Evolutionary conservation across 1,284 basidiomycete genomes (phyloP).

Genomic region (Baeospora myosura): DNA sequence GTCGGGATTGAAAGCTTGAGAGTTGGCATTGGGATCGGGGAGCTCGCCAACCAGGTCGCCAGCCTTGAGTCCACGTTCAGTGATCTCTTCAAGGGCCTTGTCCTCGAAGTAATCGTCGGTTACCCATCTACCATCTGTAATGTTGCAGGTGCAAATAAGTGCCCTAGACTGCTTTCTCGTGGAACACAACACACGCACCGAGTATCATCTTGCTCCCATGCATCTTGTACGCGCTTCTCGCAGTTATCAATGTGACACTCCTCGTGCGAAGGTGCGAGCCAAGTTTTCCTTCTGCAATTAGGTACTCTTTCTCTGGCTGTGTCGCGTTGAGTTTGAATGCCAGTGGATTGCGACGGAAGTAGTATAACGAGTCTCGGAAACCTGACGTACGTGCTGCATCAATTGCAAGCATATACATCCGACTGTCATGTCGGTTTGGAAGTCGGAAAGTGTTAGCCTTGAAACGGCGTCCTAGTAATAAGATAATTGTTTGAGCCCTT

Average conservation of each 20-base stretch:
- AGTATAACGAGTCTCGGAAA: conserved; percentile 94
- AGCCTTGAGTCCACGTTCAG: conserved; percentile 63
- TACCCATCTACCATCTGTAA: conserved; percentile 85
- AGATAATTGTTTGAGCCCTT: background rate
- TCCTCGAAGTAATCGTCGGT: conserved; percentile 95
- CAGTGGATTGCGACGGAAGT: conserved; percentile 86
- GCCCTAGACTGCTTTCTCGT: conserved; percentile 1
- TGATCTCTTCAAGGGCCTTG: conserved; percentile 65
- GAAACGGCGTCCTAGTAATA: conserved; percentile 71
- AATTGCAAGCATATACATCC: conserved; percentile 92
- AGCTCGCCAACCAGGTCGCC: conserved; percentile 75
- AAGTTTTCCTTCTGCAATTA: conserved; percentile 84
- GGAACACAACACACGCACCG: conserved; percentile 36
- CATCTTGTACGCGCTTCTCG: conserved; percentile 89
- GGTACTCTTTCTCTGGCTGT: conserved; percentile 83
- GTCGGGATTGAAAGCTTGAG: conserved; percentile 37
- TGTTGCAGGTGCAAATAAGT: no score
- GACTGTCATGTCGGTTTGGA: conserved; percentile 74
- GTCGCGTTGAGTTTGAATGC: conserved; percentile 87
- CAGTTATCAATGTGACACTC: conserved; percentile 89
- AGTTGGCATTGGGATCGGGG: conserved; percentile 53
- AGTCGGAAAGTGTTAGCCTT: conserved; percentile 85
- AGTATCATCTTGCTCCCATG: conserved; percentile 88
- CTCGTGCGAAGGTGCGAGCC: conserved; percentile 84
- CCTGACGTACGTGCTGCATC: conserved; percentile 94